These are phyloP conservation scores for Naganishia kalamii DNA, from an alignment of 768 basidiomycete species.

Conservation along the genomic window DNA sequence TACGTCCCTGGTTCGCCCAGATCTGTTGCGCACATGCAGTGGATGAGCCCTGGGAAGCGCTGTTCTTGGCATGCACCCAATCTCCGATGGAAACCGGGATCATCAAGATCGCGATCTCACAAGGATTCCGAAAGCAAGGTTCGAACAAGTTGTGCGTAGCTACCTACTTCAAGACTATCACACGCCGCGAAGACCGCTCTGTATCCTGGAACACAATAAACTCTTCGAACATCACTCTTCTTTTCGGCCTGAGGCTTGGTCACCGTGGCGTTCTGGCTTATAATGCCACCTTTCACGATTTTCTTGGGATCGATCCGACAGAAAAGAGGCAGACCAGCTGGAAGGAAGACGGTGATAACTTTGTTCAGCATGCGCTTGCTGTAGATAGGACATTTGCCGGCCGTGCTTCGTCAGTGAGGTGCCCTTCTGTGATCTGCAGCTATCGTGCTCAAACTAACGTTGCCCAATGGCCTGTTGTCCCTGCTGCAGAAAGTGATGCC, in stretches of 20 bases:
- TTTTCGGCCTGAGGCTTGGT: not conserved
- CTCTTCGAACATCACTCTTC: not conserved
- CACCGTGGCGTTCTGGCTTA: not conserved
- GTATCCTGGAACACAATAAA: too few relatives aligned
- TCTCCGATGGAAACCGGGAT: not conserved
- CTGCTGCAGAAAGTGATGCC: too few relatives aligned
- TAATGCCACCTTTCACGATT: not conserved
- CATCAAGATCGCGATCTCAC: not conserved
- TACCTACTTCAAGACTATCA: not conserved
- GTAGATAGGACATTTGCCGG: too few relatives aligned
- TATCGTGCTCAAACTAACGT: too few relatives aligned
- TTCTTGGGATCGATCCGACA: too few relatives aligned
- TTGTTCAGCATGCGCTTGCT: too few relatives aligned
- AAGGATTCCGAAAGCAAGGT: not conserved
- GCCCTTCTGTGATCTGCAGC: too few relatives aligned
- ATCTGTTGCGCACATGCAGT: not conserved
- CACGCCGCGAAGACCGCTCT: too few relatives aligned
- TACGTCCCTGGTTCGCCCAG: not conserved
- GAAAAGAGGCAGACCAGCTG: too few relatives aligned
- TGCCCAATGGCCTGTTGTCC: too few relatives aligned
- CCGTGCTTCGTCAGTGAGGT: too few relatives aligned
- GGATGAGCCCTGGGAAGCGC: not conserved
- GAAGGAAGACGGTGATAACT: too few relatives aligned
- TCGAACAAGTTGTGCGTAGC: not conserved
- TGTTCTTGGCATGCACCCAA: not conserved